Evolutionary conservation across 371 early-diverging fungal species (phyloP).

Genomic region (Zopfochytrium polystomum): DNA sequence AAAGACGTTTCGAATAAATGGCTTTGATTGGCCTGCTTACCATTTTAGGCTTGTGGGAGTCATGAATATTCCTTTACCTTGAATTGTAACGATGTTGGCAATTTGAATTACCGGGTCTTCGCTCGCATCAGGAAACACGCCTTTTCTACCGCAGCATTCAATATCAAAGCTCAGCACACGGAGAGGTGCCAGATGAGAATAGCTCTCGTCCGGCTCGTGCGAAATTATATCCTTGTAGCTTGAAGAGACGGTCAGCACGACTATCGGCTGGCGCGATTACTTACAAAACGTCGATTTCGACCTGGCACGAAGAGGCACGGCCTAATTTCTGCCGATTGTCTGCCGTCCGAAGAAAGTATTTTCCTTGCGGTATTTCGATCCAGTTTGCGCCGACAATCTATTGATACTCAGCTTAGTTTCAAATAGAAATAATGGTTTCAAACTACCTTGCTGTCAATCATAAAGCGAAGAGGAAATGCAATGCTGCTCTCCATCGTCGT

Average conservation of each 20-base stretch:
- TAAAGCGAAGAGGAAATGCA: constrained; percentile 89
- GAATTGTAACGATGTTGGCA: constrained; percentile 90
- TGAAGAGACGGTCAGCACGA: constrained; percentile 10
- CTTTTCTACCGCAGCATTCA: constrained; percentile 96
- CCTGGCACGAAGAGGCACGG: constrained; percentile 75
- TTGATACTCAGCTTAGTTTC: not conserved
- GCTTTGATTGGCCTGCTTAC: constrained; percentile 66
- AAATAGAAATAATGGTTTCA: constrained; percentile 30
- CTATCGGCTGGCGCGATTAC: constrained; percentile 3
- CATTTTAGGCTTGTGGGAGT: no score
- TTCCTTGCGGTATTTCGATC: constrained; percentile 82
- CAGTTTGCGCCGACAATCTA: constrained; percentile 85
- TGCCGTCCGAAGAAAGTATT: constrained; percentile 52
- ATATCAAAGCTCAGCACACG: constrained; percentile 98
- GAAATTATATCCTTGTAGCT: constrained; percentile 74
- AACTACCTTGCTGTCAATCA: constrained; percentile 87
- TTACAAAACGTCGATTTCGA: constrained; percentile 74
- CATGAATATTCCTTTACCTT: constrained; percentile 59
- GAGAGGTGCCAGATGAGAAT: constrained; percentile 90
- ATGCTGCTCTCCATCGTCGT: constrained; percentile 91
- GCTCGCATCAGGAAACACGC: constrained; percentile 94
- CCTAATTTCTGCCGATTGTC: constrained; percentile 6
- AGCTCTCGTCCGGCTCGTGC: constrained; percentile 83
- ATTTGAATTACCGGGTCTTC: constrained; percentile 99
- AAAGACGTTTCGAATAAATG: constrained; percentile 91